phyloP scores from a whole-genome alignment of 257 asterid genomes.

The Lithospermum erythrorhizon region DNA sequence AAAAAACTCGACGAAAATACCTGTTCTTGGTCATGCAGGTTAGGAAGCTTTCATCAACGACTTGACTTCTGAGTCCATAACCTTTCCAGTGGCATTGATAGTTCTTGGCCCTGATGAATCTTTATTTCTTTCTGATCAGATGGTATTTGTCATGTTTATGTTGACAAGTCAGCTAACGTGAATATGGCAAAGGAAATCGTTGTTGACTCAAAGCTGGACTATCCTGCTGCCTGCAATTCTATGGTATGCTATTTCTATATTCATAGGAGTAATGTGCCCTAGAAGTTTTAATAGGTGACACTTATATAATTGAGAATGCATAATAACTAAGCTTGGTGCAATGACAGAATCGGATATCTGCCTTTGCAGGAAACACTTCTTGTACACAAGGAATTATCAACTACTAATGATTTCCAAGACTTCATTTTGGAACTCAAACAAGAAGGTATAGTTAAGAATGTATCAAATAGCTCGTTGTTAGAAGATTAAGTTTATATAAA shows the following conservation, averaged over 20 bases:
- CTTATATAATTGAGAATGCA: too few species aligned
- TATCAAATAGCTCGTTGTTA: neutral
- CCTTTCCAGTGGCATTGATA: neutral
- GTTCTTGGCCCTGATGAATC: neutral
- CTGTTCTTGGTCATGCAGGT: conserved; percentile 93
- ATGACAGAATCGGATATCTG: neutral
- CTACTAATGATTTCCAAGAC: conserved; percentile 34
- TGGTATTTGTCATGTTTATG: conserved; percentile 83
- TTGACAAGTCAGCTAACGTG: conserved; percentile 64
- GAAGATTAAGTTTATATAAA: too few species aligned
- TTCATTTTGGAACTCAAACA: conserved; percentile 53
- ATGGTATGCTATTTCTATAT: conserved; percentile 30
- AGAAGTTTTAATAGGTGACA: neutral
- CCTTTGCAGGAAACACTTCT: conserved; percentile 62
- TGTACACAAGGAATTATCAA: conserved; percentile 58
- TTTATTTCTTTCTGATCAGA: conserved; percentile 29
- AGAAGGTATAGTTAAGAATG: conserved; percentile 34
- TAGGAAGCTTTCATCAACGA: conserved; percentile 4
- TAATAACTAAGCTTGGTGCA: neutral
- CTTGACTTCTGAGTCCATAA: neutral
- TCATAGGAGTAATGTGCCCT: neutral
- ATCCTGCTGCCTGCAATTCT: conserved; percentile 90
- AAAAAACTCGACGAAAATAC: conserved; percentile 68
- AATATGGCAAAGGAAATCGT: conserved; percentile 66
- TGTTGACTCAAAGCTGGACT: conserved; percentile 69